Evolutionary conservation across 768 basidiomycete species (phyloP).

Genomic region (Kockovaella imperatae): DNA sequence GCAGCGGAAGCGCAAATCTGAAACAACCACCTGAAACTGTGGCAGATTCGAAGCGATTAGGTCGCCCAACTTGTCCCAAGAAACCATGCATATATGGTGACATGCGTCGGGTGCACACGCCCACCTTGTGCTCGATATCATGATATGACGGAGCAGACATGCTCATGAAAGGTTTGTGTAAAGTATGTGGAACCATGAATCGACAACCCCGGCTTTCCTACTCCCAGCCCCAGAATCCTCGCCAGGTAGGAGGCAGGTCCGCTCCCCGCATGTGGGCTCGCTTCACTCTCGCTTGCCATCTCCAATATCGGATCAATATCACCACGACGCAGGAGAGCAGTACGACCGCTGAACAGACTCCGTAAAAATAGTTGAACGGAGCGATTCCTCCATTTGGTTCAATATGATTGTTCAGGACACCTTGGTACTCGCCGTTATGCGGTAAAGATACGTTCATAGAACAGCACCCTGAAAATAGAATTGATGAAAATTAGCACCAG

Average conservation of each 20-base stretch:
- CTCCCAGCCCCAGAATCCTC: conserved; percentile 34
- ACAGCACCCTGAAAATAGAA: conserved; percentile 51
- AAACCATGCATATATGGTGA: too few species aligned
- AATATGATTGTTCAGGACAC: conserved; percentile 7
- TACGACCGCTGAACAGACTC: conserved; percentile 51
- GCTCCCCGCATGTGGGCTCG: conserved; percentile 19
- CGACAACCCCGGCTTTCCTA: conserved; percentile 7
- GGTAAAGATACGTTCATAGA: conserved; percentile 65
- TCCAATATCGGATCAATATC: conserved; percentile 57
- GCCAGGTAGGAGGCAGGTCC: conserved; percentile 22
- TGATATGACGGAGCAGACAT: too few species aligned
- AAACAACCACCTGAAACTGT: too few species aligned
- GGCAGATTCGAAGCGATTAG: too few species aligned
- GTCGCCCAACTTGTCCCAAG: too few species aligned
- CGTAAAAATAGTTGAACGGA: conserved; percentile 54
- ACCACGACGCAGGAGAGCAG: conserved; percentile 51
- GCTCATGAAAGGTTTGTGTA: too few species aligned
- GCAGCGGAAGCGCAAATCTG: too few species aligned
- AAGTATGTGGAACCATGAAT: too few species aligned
- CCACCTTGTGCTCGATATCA: too few species aligned
- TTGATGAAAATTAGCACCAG: too few species aligned
- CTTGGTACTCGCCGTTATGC: conserved; percentile 47
- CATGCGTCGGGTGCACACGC: too few species aligned
- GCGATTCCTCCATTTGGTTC: conserved; percentile 39
- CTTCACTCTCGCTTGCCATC: conserved; percentile 52